Conservation (phyloP, 225 moss, liverwort and hornwort species). For the Antitrichia curtipendula region DNA sequence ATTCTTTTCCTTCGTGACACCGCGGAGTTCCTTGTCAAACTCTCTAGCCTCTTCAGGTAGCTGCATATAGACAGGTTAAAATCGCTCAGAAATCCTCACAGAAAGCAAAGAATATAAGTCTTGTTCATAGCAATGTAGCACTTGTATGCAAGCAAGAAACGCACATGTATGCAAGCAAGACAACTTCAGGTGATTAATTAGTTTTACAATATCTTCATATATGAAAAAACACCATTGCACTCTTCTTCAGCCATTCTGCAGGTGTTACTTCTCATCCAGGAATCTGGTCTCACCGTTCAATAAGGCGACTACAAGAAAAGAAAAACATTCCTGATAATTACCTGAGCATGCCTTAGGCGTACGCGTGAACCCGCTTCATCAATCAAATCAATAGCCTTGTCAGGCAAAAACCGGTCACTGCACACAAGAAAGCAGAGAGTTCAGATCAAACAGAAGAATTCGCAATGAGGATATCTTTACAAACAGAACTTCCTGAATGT, state of each 20-base stretch:
- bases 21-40: slow-evolving; percentile 83
- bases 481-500: background rate
- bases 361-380: slow-evolving; percentile 97
- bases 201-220: background rate
- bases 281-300: background rate
- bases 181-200: background rate
- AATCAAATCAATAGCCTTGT: slow-evolving; percentile 95
- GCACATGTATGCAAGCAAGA: too few relatives aligned
- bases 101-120: background rate
- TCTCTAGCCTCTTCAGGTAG: slow-evolving; percentile 94
- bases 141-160: too few relatives aligned
- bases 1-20: slow-evolving; percentile 88
- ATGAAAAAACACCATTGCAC: background rate
- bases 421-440: background rate
- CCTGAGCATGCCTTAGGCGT: slow-evolving; percentile 92
- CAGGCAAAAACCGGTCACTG: slow-evolving; percentile 97
- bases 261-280: background rate
- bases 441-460: background rate
- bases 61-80: slow-evolving; percentile 13
- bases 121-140: too few relatives aligned
- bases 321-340: background rate
- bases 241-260: background rate
- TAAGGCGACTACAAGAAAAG: background rate
- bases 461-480: background rate
- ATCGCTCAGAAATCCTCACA: background rate